Evolutionary conservation across 2,329 filamentous ascomycete species (phyloP), one percentile per base, ranked within the genome.

Genomic region (Colletotrichum incanum): DNA sequence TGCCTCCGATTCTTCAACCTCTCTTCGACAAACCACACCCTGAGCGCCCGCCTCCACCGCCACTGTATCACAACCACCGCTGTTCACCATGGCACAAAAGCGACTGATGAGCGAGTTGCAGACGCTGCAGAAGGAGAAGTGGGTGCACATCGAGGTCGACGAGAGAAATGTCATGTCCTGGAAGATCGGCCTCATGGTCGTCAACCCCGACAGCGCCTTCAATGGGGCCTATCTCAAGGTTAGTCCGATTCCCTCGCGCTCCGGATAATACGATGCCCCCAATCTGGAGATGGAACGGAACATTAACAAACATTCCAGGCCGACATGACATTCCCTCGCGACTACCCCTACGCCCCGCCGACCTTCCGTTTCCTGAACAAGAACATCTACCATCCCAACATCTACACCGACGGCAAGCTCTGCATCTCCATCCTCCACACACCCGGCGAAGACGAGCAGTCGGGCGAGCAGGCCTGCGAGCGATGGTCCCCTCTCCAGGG

Each of bases 341-440:
- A 98, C 77, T 99, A 98, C 82, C 96, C 96, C 0, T 97, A 94
- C 84, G 88, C 90, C 52, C 96, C 96, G 37, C 96, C 96, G 34
- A 93, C 92, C 67, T 98, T 99, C 86, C 92, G 92, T 75, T 98
- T 99, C 84, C 81, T 91, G 23, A 84, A 86, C 28, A 89, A 88
- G 43, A 91, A 93, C 20, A 92, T 98, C 74, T 94, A 91, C 84
- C 96, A 99, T 81, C 96, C 96, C 3, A 99, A 99, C 81, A 92
- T 99, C 78, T 98, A 98, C 84, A 84, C 91, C 7, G 94, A 98
- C 81, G 96, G 96, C 77, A 92, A 92, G 76, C 89, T 98, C 55
- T 98, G 96, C 86, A 98, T 99, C 80, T 98, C 95, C 56, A 99
- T 99, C 78, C 91, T 99, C 14, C 96, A 99, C 82, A 89, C 91